Percentiles rank a stretch among this genome's conserved stretches.
Evolutionary conservation across 495 filamentous ascomycete genomes (phyloP).

Genomic region (Lasiosphaeriaceae sp.): DNA sequence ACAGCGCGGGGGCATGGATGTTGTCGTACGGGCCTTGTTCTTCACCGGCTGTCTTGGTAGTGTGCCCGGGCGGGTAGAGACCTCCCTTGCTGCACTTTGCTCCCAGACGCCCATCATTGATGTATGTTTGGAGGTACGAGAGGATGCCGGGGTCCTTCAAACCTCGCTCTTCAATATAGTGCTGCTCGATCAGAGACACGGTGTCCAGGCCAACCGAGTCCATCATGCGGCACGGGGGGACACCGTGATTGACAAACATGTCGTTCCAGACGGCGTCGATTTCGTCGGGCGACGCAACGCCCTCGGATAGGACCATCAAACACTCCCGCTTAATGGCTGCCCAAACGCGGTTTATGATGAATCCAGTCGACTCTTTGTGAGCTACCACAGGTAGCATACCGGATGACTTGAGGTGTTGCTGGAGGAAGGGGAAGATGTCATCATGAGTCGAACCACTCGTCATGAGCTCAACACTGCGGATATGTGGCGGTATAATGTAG

Average conservation of each 20-base stretch:
- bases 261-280: constrained; percentile 45
- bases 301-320: constrained; percentile 47
- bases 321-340: constrained; percentile 54
- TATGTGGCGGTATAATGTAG: constrained; percentile 50
- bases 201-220: constrained; percentile 49
- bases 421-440: constrained; percentile 41
- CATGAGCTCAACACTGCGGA: constrained; percentile 53
- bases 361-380: constrained; percentile 48
- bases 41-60: constrained; percentile 17
- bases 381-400: constrained; percentile 41
- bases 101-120: constrained; percentile 37
- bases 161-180: constrained; percentile 43
- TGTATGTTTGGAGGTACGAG: constrained; percentile 37
- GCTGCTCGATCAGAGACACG: constrained; percentile 37
- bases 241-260: constrained; percentile 26
- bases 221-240: constrained; percentile 23
- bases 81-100: constrained; percentile 27
- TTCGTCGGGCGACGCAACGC: constrained; percentile 42
- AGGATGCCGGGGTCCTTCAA: constrained; percentile 30
- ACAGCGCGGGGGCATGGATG: constrained; percentile 17
- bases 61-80: constrained; percentile 22
- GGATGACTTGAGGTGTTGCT: constrained; percentile 30
- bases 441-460: constrained; percentile 45
- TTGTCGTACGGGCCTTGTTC: constrained; percentile 16
- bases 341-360: constrained; percentile 58